Conservation (phyloP, 768 basidiomycete species). For the Xerocomellus dryophilus region DNA sequence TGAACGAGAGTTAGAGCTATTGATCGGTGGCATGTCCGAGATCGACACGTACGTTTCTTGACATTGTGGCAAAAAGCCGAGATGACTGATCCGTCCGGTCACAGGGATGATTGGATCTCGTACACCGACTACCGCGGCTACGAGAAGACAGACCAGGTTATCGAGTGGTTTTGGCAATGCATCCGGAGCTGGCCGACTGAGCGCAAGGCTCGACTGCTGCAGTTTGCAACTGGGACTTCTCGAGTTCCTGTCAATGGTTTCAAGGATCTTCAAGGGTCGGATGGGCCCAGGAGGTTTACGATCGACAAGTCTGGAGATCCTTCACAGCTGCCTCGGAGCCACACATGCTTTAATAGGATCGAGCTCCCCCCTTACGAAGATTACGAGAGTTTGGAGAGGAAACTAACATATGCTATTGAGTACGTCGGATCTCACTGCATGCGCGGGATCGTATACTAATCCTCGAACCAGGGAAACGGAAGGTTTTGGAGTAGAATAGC, state of each 20-base stretch:
- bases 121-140: slow-evolving; percentile 92
- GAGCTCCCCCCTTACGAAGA: slow-evolving; percentile 90
- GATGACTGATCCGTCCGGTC: not conserved
- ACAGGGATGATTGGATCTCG: slow-evolving; percentile 86
- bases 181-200: slow-evolving; percentile 89
- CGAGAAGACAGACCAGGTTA: slow-evolving; percentile 81
- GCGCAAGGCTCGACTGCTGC: slow-evolving; percentile 79
- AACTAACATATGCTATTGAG: slow-evolving; percentile 83
- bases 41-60: slow-evolving; percentile 66
- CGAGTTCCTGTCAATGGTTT: slow-evolving; percentile 89
- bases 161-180: slow-evolving; percentile 96
- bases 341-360: slow-evolving; percentile 90
- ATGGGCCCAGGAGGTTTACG: slow-evolving; percentile 89
- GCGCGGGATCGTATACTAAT: slow-evolving; percentile 5
- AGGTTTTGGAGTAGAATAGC: slow-evolving; percentile 65
- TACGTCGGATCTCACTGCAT: slow-evolving; percentile 35
- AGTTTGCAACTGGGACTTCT: slow-evolving; percentile 88
- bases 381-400: slow-evolving; percentile 82
- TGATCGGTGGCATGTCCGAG: slow-evolving; percentile 92
- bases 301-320: slow-evolving; percentile 95
- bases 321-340: slow-evolving; percentile 80
- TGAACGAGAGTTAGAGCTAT: slow-evolving; percentile 81
- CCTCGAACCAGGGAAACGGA: slow-evolving; percentile 60
- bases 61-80: not conserved
- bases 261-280: slow-evolving; percentile 91